Base-by-base conservation (phyloP, 169 alveolate genomes). In the Eimeria falciformis region DNA sequence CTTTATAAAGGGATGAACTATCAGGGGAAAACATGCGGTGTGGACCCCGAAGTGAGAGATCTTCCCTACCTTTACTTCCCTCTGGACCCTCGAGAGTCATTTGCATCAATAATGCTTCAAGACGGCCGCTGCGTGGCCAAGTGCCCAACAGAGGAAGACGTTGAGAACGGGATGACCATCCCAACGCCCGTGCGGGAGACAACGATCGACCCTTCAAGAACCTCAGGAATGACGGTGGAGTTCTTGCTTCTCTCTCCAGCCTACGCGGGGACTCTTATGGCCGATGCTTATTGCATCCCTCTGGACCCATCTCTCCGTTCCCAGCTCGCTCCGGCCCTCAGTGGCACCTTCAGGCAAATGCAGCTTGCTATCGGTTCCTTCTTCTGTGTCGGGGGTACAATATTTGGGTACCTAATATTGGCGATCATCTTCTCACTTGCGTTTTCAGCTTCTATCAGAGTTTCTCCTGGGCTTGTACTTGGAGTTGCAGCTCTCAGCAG, bases 1-100 rank as follows among this genome's bases (percentile, higher is more conserved):
- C 77, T 91, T 11, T 69, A 58, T 3, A 81, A 79, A 12, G 94
- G 94, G 18, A 45, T 91, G 75, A 91, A 91, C 88, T 91, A 81
- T 71, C 94, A 91, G 46, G 94, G 94, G 25, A 91, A 91, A 71
- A 58, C 79, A 0, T 91, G 94, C 89, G 94, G 94, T 14, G 92
- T 71, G 29, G 94, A 91, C 71, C 90, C 78, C 27, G 77, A 69
- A 46, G 91, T 91, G 21, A 53, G 79, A 21, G 90, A 71, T 23
- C 46, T 78, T 62, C 94, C 94, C 11, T 91, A 43, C 65, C 58
- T 91, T 37, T 91, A 71, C 88, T 81, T 40, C 47, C 94, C 94
- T 0, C 91, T 90, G 12, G 94, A 90, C 45, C 94, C 94, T 4
- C 94, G 94, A 23, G 90, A 79, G 33, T n/a, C 90, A 17, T 82